Base-by-base conservation (phyloP, 1,284 basidiomycete genomes). In the Heterobasidion occidentale region DNA sequence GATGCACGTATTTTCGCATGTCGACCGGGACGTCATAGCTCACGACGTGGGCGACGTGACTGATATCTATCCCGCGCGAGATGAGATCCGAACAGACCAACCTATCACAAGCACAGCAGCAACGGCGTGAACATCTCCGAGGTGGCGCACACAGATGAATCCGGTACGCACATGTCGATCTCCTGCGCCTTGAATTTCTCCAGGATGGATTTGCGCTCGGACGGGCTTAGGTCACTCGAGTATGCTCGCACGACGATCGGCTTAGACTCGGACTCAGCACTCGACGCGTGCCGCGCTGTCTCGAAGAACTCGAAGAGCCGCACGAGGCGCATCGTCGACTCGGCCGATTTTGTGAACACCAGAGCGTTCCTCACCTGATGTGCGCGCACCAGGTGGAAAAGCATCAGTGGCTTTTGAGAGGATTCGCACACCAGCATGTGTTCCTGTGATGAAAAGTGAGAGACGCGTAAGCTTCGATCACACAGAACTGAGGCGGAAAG, bases 11-110 rank as follows among this genome's bases (percentile, higher is more conserved):
- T 71, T 98, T 98, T 52, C 92, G 84, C 81, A 97, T 92, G 67
- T 98, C 96, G n/a, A 98, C 81, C 1, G 96, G 95, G 2, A 86
- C 86, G 70, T 98, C 96, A 70, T 98, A 98, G 61, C 86, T 94
- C 45, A 99, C 81, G 35, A 98, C 96, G 70, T 98, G 90, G 11
- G 84, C 82, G 48, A 98, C 93, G 58, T 91, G 83, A 52, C 87
- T 90, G 57, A 99, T 88, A 69, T 99, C 97, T 58, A 98, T 94
- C n/a, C 96, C 97, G 59, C 97, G 85, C 9, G 96, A 92, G 59
- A 98, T 92, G 17, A 99, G 77, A 73, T 99, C 96, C 2, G 95
- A 98, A 67, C 93, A 97, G 9, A 99, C 81, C 17, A 99, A 76
- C 59, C 94, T 96, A 53, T 46, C n/a, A 3, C 38, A 19, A 46